Evolutionary conservation across 805 yeast species (phyloP).

Genomic region (Yarrowia sp.): DNA sequence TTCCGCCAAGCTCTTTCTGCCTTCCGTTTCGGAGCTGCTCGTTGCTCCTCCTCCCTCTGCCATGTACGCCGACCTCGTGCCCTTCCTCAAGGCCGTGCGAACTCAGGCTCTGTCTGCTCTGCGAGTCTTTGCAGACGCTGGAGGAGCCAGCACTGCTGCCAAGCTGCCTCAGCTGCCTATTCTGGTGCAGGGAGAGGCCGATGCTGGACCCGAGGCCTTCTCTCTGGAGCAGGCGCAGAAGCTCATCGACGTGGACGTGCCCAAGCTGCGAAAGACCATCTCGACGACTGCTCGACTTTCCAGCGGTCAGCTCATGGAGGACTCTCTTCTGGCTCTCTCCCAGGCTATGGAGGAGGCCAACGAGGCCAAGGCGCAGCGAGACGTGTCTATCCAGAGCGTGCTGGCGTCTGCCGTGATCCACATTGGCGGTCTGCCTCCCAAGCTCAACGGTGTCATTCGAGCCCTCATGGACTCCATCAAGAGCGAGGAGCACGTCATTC

Average conservation of each 20-base stretch:
- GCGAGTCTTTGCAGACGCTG: slow-evolving; percentile 72
- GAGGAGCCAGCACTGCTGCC: slow-evolving; percentile 59
- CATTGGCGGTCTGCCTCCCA: slow-evolving; percentile 64
- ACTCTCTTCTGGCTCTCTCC: slow-evolving; percentile 65
- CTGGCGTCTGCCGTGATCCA: slow-evolving; percentile 72
- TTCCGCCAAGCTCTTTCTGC: slow-evolving; percentile 2
- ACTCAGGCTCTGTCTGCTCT: slow-evolving; percentile 83
- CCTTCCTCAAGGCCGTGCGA: slow-evolving; percentile 78
- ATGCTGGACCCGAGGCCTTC: slow-evolving; percentile 93
- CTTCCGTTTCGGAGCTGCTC: neutral
- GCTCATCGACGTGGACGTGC: slow-evolving; percentile 60
- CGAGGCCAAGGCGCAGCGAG: slow-evolving; percentile 45
- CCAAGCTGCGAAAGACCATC: slow-evolving; percentile 60
- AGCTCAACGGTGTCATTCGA: slow-evolving; percentile 83
- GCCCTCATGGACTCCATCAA: slow-evolving; percentile 91
- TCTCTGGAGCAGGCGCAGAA: slow-evolving; percentile 73
- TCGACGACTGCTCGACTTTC: slow-evolving; percentile 68
- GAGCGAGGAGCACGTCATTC: slow-evolving; percentile 58
- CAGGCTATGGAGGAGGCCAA: slow-evolving; percentile 69
- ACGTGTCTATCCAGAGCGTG: slow-evolving; percentile 63
- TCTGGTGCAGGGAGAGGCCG: slow-evolving; percentile 89
- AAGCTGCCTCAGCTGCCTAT: slow-evolving; percentile 82
- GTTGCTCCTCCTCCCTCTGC: slow-evolving; percentile 34
- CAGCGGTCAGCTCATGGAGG: slow-evolving; percentile 71
- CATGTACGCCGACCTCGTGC: slow-evolving; percentile 77